Evolutionary conservation across 352 stramenopile genomes (phyloP).

Genomic region (Phytophthora citrophthora): DNA sequence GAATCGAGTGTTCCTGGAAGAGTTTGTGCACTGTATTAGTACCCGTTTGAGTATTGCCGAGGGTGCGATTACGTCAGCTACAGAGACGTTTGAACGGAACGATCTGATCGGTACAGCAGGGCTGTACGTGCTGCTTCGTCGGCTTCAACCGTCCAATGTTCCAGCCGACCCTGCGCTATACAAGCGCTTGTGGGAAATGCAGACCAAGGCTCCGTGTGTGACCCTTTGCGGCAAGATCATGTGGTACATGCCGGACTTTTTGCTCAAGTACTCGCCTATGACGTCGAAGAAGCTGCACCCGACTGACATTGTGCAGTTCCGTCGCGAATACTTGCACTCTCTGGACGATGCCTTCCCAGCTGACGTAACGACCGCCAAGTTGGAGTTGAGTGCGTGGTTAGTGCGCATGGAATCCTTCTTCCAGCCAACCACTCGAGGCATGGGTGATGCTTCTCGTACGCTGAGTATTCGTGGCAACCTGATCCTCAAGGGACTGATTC

Average conservation of each 20-base stretch:
- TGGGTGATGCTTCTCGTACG: constrained; percentile 73
- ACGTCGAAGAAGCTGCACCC: constrained; percentile 87
- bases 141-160: constrained; percentile 83
- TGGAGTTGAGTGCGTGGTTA: constrained; percentile 86
- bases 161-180: constrained; percentile 90
- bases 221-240: constrained; percentile 86
- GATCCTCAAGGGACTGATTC: constrained; percentile 92
- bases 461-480: constrained; percentile 86
- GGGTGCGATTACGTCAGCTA: constrained; percentile 78
- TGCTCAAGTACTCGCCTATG: constrained; percentile 85
- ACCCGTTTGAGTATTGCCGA: constrained; percentile 67
- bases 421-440: constrained; percentile 77
- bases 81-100: constrained; percentile 90
- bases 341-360: constrained; percentile 81
- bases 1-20: constrained; percentile 87
- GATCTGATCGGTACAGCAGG: constrained; percentile 89
- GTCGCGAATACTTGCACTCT: constrained; percentile 79
- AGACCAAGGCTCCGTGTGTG: constrained; percentile 83
- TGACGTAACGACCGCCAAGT: constrained; percentile 79
- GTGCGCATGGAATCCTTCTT: constrained; percentile 91
- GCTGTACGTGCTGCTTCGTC: constrained; percentile 90
- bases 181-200: constrained; percentile 91
- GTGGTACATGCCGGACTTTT: constrained; percentile 89
- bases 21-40: constrained; percentile 88
- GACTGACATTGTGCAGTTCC: constrained; percentile 76